Evolutionary conservation across 768 basidiomycete genomes (phyloP), one percentile per base, ranked within the genome.

Genomic region (Asterophora parasitica): DNA sequence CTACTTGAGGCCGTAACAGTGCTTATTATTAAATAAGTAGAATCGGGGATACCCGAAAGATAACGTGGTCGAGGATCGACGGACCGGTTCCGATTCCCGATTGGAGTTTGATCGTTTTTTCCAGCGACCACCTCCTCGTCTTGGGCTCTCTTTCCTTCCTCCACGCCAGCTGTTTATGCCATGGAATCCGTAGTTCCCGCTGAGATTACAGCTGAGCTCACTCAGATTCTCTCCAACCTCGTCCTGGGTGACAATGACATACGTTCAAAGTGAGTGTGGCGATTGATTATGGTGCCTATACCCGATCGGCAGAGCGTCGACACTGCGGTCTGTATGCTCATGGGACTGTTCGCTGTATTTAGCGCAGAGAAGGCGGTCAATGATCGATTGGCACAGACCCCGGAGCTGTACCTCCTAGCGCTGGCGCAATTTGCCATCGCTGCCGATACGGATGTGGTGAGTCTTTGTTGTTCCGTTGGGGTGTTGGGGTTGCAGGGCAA

Each of bases 231-330:
- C 34, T 84, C 86, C 9, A 91, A 92, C 65, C 79, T 91, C 15
- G 85, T 91, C 4, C 71, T 88, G 33, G 89, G 87, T 4, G 88
- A 92, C 63, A 92, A 92, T 65, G 79, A 83, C 46, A 87, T 92
- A 42, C 81, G 88, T 13, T 71, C 83, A 54, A 84, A 75, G 88
- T 86, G 58, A 44, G 68, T 62, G 4, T 23, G 23, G n/a, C 46
- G 50, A 9, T 23, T n/a, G 26, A 9, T 6, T 49, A 8, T 27
- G 9, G 19, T 19, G 32, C 6, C 15, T 26, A 8, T 13, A 2
- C 20, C 23, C 32, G n/a, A n/a, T n/a, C n/a, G n/a, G n/a, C n/a
- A n/a, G n/a, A n/a, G n/a, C n/a, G n/a, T n/a, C n/a, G n/a, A n/a
- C n/a, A n/a, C n/a, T n/a, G n/a, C n/a, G n/a, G n/a, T n/a, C n/a